These are phyloP conservation scores for Gastrolobium villosum DNA, from an alignment of 306 rosid genomes.

Conservation along the genomic window DNA sequence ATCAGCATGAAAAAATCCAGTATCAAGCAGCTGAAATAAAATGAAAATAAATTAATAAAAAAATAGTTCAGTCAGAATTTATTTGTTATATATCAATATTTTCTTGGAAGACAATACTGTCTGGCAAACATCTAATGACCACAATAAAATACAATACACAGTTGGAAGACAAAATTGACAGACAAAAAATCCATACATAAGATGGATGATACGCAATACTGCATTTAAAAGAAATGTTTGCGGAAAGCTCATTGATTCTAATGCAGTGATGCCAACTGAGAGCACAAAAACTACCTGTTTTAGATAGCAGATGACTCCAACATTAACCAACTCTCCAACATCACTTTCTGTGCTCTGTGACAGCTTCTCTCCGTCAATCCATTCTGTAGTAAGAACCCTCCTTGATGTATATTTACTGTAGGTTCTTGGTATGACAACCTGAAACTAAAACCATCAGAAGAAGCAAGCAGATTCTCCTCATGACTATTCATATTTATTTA, in stretches of 20 bases:
- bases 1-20: conserved; percentile 98
- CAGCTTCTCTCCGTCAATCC: conserved; percentile 96
- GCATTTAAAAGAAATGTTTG: conserved; percentile 6
- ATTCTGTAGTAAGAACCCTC: conserved; percentile 91
- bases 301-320: conserved; percentile 98
- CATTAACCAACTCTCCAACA: conserved; percentile 95
- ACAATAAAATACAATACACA: conserved; percentile 16
- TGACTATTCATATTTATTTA: conserved; percentile 22
- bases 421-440: conserved; percentile 96
- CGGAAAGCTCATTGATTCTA: conserved; percentile 26
- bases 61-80: conserved; percentile 25
- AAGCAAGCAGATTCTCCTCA: conserved; percentile 38
- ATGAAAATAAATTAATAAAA: conserved; percentile 43
- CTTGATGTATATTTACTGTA: conserved; percentile 89
- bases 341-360: conserved; percentile 97
- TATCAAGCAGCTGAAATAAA: conserved; percentile 84
- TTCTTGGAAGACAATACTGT: conserved; percentile 20
- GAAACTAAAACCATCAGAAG: conserved; percentile 53
- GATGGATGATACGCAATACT: conserved; percentile 32
- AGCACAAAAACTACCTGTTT: conserved; percentile 77
- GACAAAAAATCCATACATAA: neutral
- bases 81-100: neutral
- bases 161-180: neutral
- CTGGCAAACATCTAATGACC: neutral
- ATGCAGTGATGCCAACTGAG: conserved; percentile 6